These are phyloP conservation scores for Coprinopsis marcescibilis DNA, from an alignment of 768 basidiomycete species.

Conservation along the genomic window DNA sequence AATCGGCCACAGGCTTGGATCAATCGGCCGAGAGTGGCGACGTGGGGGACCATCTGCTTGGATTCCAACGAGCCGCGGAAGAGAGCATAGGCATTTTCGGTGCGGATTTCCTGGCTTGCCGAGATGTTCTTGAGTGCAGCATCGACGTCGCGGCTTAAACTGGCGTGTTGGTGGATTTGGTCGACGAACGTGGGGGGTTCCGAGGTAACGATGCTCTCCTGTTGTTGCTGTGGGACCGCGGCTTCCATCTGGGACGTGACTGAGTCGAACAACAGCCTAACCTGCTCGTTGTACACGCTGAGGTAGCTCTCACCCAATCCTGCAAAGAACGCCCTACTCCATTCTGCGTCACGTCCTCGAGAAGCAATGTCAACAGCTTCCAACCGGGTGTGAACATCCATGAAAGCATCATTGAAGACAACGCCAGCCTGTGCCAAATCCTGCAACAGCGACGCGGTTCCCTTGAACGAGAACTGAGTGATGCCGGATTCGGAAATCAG, in stretches of 20 bases:
- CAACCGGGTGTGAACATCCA: constrained; percentile 18
- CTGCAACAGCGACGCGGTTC: constrained; percentile 37
- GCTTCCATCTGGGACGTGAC: constrained; percentile 6
- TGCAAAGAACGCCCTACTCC: constrained; percentile 1
- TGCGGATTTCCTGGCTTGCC: neutral
- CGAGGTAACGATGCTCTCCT: neutral
- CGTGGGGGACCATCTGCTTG: constrained; percentile 42
- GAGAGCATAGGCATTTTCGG: constrained; percentile 36
- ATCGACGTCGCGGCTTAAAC: constrained; percentile 10
- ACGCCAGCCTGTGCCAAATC: constrained; percentile 30
- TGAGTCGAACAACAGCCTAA: neutral
- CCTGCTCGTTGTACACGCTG: constrained; percentile 1
- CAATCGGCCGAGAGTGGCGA: constrained; percentile 50
- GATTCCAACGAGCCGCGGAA: constrained; percentile 41
- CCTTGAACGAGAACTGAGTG: constrained; percentile 23
- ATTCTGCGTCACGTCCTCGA: constrained; percentile 1
- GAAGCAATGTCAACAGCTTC: constrained; percentile 23
- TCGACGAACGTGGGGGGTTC: neutral
- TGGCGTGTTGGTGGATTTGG: neutral
- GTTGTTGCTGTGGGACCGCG: neutral
- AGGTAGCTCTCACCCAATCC: neutral
- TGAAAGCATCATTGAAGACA: constrained; percentile 24
- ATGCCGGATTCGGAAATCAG: neutral
- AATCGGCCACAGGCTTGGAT: constrained; percentile 65
- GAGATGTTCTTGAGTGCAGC: constrained; percentile 8